These are phyloP conservation scores for Rhododendron simsii DNA, from an alignment of 148 eudicot species.

Conservation along the genomic window DNA sequence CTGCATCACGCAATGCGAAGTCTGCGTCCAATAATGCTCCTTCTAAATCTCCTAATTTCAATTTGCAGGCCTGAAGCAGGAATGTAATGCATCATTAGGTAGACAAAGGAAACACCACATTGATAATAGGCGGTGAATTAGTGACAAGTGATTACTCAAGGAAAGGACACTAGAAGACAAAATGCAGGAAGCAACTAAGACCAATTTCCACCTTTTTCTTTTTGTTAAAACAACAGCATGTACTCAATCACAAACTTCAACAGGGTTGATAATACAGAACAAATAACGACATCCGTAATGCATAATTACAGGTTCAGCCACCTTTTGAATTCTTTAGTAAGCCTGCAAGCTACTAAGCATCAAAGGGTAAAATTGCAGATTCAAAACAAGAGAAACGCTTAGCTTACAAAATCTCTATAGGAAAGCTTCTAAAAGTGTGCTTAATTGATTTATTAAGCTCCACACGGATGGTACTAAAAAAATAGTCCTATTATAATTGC, in stretches of 20 bases:
- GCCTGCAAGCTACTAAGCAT: neutral
- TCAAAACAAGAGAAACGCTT: neutral
- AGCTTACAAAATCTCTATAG: neutral
- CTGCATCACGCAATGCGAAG: conserved; percentile 72
- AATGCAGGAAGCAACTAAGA: neutral
- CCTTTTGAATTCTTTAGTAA: neutral
- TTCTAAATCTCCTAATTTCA: conserved; percentile 69
- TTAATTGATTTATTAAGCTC: neutral
- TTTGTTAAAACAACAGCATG: neutral
- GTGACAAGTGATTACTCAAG: neutral
- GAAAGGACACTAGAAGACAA: neutral
- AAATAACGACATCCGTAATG: neutral
- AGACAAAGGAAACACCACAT: neutral
- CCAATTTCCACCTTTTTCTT: neutral
- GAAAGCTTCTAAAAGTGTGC: neutral
- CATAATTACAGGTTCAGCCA: neutral
- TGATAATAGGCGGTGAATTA: neutral
- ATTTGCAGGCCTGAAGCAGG: conserved; percentile 56
- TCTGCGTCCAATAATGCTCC: conserved; percentile 79
- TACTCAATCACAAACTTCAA: neutral
- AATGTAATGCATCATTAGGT: conserved; percentile 5
- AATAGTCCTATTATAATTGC: neutral
- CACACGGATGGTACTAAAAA: neutral
- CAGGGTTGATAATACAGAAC: neutral
- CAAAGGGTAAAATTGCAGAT: neutral